phyloP scores from a whole-genome alignment of 208 protist species.

The Leishmania aethiopica region DNA sequence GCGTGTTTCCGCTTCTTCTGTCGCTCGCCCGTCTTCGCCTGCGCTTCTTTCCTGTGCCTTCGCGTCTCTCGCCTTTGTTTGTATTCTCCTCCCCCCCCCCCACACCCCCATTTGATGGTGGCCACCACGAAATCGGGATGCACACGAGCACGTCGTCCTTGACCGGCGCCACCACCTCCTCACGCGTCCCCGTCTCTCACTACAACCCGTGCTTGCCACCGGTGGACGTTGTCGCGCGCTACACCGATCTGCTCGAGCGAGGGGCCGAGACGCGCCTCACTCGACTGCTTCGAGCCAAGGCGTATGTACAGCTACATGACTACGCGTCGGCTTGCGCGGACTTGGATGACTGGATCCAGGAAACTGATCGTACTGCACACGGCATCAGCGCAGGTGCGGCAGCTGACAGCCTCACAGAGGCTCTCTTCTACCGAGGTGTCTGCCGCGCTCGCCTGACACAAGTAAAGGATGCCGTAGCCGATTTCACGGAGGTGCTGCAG shows the following conservation, averaged over 20 bases:
- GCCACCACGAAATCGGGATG: not conserved
- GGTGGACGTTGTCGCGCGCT: slow-evolving; percentile 39
- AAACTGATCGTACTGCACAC: not conserved
- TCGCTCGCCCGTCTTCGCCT: not conserved
- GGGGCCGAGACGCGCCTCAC: slow-evolving; percentile 26
- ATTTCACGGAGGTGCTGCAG: slow-evolving; percentile 70
- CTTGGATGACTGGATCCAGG: slow-evolving; percentile 37
- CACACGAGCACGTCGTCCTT: not conserved
- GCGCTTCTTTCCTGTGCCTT: not conserved
- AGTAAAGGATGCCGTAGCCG: slow-evolving; percentile 58
- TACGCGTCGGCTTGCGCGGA: slow-evolving; percentile 44
- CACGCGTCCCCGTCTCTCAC: slow-evolving; percentile 6
- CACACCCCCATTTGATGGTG: not conserved
- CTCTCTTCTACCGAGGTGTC: slow-evolving; percentile 51
- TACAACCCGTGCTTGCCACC: slow-evolving; percentile 35
- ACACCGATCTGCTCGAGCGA: slow-evolving; percentile 24
- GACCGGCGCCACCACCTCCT: not conserved
- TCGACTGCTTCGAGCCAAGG: slow-evolving; percentile 41
- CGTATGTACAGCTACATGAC: slow-evolving; percentile 43
- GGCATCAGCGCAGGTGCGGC: not conserved
- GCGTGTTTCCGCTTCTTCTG: not conserved
- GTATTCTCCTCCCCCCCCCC: not conserved
- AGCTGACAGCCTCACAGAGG: slow-evolving; percentile 18
- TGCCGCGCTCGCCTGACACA: slow-evolving; percentile 56
- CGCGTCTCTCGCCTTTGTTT: not conserved